Evolutionary conservation across 768 basidiomycete species (phyloP).

Genomic region (Suillus subluteus): DNA sequence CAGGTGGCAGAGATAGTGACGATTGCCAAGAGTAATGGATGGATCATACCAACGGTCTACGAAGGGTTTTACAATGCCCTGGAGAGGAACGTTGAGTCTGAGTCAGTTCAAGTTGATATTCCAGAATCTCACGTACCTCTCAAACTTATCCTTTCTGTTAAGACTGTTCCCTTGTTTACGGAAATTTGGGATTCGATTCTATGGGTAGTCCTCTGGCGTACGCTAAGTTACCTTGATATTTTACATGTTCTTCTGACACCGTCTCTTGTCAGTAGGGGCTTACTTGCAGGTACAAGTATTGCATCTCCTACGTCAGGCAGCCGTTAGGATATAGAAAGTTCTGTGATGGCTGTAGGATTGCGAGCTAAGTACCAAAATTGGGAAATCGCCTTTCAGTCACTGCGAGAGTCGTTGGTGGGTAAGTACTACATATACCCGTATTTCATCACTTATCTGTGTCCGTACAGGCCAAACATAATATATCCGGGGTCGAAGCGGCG

Average conservation of each 20-base stretch:
- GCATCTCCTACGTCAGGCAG: slow-evolving; percentile 8
- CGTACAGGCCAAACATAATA: slow-evolving; percentile 20
- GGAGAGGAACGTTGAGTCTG: slow-evolving; percentile 22
- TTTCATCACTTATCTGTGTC: background rate
- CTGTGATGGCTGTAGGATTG: slow-evolving; percentile 1
- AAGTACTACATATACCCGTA: background rate
- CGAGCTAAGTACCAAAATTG: background rate
- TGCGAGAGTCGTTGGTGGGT: background rate
- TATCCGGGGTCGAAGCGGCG: slow-evolving; percentile 48
- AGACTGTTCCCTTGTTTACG: slow-evolving; percentile 27
- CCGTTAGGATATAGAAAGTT: background rate
- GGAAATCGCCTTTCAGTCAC: background rate
- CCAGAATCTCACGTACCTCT: background rate
- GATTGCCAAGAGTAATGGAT: slow-evolving; percentile 28
- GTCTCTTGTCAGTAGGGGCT: slow-evolving; percentile 13
- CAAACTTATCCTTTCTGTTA: background rate
- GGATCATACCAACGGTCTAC: slow-evolving; percentile 28
- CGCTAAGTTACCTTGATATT: background rate
- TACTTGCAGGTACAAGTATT: slow-evolving; percentile 40
- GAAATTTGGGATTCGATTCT: slow-evolving; percentile 32
- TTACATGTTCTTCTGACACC: background rate
- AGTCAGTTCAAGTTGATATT: slow-evolving; percentile 16
- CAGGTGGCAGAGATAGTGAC: slow-evolving; percentile 31
- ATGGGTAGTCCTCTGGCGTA: slow-evolving; percentile 35
- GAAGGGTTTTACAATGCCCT: slow-evolving; percentile 29